These are phyloP conservation scores for Wickerhamomyces sp. DNA, from an alignment of 1,139 yeast species.

Conservation along the genomic window DNA sequence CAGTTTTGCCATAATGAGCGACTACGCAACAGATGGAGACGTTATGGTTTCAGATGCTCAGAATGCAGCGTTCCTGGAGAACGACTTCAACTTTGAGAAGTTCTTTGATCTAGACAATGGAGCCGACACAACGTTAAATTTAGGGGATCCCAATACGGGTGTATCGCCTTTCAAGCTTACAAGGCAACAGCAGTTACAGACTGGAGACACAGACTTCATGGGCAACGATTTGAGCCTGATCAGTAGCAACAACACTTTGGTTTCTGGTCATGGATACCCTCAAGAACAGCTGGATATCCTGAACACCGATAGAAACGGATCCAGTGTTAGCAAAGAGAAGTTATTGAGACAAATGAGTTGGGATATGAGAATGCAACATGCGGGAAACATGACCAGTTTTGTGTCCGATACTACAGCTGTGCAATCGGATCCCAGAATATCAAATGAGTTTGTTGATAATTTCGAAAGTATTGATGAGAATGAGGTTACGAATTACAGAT, in stretches of 20 bases:
- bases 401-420: constrained; percentile 20
- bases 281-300: background rate
- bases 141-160: background rate
- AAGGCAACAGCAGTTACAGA: background rate
- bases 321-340: constrained; percentile 3
- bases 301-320: background rate
- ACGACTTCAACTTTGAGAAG: constrained; percentile 3
- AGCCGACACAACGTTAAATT: background rate
- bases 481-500: constrained; percentile 8
- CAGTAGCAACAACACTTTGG: constrained; percentile 8
- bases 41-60: too few species aligned
- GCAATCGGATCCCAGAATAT: constrained; percentile 21
- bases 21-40: too few species aligned
- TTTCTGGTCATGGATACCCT: background rate
- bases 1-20: too few species aligned
- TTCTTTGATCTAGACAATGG: constrained; percentile 1
- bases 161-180: background rate
- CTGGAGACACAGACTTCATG: background rate
- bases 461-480: constrained; percentile 8
- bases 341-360: constrained; percentile 13
- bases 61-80: background rate
- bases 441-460: constrained; percentile 19
- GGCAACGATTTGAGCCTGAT: constrained; percentile 5
- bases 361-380: constrained; percentile 7
- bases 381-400: constrained; percentile 6